These are phyloP conservation scores for Colletotrichum gloeosporioides DNA, from an alignment of 2,329 filamentous ascomycete genomes.

Conservation along the genomic window DNA sequence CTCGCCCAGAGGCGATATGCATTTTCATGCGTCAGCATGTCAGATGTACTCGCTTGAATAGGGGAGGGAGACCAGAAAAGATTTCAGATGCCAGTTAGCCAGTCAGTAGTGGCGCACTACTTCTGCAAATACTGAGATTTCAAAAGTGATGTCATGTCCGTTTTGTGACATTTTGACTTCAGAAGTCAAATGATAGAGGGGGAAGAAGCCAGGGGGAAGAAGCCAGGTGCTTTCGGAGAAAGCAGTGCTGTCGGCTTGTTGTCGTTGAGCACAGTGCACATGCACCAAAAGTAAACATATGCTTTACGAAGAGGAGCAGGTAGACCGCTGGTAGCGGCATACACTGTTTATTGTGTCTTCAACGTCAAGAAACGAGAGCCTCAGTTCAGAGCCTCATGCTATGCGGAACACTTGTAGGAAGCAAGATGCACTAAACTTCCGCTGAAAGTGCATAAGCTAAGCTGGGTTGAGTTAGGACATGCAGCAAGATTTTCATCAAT, in stretches of 20 bases:
- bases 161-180: background rate
- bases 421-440: background rate
- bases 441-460: background rate
- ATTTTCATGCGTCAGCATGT: background rate
- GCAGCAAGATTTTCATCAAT: background rate
- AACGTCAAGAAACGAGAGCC: background rate
- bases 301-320: background rate
- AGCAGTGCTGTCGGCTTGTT: background rate
- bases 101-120: background rate
- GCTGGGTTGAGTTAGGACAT: background rate
- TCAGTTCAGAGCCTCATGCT: background rate
- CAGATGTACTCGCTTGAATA: background rate
- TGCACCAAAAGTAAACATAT: background rate
- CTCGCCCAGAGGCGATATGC: background rate
- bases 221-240: background rate
- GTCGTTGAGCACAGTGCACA: background rate
- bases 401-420: background rate
- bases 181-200: background rate
- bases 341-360: background rate
- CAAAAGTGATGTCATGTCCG: fast-evolving
- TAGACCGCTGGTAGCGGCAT: background rate
- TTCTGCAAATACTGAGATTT: background rate
- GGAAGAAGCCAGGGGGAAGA: background rate
- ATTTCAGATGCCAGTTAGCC: background rate
- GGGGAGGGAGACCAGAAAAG: background rate